Conservation (phyloP, 1,139 yeast species). For the Kurtzmaniella quercitrusa region DNA sequence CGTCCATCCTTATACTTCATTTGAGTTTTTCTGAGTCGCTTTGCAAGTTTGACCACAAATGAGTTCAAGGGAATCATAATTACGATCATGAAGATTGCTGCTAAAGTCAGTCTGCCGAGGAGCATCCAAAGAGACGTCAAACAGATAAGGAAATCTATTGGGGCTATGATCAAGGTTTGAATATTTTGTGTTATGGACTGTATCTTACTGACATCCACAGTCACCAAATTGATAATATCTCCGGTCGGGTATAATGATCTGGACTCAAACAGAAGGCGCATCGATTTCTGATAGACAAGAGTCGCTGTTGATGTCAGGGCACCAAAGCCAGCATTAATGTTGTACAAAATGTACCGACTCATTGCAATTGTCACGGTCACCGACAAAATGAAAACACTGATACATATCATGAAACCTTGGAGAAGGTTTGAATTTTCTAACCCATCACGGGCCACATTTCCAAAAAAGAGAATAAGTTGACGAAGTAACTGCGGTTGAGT, state of each 20-base stretch:
- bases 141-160: slow-evolving; percentile 53
- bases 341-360: slow-evolving; percentile 50
- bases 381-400: slow-evolving; percentile 47
- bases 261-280: slow-evolving; percentile 45
- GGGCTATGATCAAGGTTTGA: slow-evolving; percentile 56
- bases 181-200: slow-evolving; percentile 51
- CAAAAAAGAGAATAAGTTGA: slow-evolving; percentile 44
- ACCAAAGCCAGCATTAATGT: slow-evolving; percentile 50
- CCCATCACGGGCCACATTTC: slow-evolving; percentile 12
- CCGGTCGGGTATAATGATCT: slow-evolving; percentile 47
- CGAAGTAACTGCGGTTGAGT: slow-evolving; percentile 57
- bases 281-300: slow-evolving; percentile 47
- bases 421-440: slow-evolving; percentile 30
- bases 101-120: slow-evolving; percentile 59
- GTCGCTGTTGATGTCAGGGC: slow-evolving; percentile 49
- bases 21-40: slow-evolving; percentile 50
- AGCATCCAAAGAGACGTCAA: slow-evolving; percentile 52
- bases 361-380: slow-evolving; percentile 42
- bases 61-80: slow-evolving; percentile 60
- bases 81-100: slow-evolving; percentile 53
- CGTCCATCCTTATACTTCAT: slow-evolving; percentile 67
- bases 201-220: slow-evolving; percentile 57
- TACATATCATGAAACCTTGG: slow-evolving; percentile 48
- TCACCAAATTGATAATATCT: slow-evolving; percentile 52
- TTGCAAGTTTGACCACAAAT: slow-evolving; percentile 43